Percentiles rank a stretch among this genome's conserved stretches.
Evolutionary conservation across 2,329 filamentous ascomycete species (phyloP).

Genomic region (Nemania serpens): DNA sequence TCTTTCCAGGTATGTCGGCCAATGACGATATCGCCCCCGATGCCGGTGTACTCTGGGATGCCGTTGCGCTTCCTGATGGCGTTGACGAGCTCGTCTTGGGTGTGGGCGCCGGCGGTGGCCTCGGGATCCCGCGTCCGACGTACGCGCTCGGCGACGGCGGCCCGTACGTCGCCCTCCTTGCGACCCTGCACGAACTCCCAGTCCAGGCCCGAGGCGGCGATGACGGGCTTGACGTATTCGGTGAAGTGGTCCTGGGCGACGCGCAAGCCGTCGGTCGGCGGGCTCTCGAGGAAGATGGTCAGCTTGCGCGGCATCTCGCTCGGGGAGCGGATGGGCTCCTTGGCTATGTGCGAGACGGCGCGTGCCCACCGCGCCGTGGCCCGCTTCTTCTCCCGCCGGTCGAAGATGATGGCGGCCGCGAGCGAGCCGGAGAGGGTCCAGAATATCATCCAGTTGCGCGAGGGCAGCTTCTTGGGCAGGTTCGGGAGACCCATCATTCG

Average conservation of each 20-base stretch:
- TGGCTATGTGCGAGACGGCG: constrained; percentile 81
- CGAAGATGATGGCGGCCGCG: constrained; percentile 82
- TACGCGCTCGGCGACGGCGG: constrained; percentile 84
- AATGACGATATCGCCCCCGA: constrained; percentile 83
- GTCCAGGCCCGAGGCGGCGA: constrained; percentile 87
- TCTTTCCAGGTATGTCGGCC: constrained; percentile 97
- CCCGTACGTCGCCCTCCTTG: constrained; percentile 89
- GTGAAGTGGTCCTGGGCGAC: constrained; percentile 92
- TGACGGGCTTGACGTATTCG: constrained; percentile 91
- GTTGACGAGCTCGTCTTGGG: constrained; percentile 65
- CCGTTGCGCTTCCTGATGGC: constrained; percentile 68
- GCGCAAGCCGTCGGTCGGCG: constrained; percentile 83
- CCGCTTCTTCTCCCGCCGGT: constrained; percentile 85
- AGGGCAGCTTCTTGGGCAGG: constrained; percentile 82
- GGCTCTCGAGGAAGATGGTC: constrained; percentile 82
- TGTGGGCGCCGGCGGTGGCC: constrained; percentile 49
- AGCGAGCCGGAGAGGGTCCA: constrained; percentile 78
- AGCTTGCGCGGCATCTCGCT: constrained; percentile 80
- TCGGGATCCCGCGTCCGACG: constrained; percentile 68
- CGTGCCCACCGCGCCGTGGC: constrained; percentile 86
- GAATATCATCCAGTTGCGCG: constrained; percentile 98
- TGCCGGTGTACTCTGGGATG: constrained; percentile 72
- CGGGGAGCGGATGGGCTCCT: constrained; percentile 70
- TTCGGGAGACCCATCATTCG: constrained; percentile 84
- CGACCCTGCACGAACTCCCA: constrained; percentile 96